A percentile compares a stretch with the other conserved stretches of the same genome.
These are phyloP conservation scores for Ophiosphaerella narmari DNA, from an alignment of 2,329 filamentous ascomycete species.

Conservation along the genomic window DNA sequence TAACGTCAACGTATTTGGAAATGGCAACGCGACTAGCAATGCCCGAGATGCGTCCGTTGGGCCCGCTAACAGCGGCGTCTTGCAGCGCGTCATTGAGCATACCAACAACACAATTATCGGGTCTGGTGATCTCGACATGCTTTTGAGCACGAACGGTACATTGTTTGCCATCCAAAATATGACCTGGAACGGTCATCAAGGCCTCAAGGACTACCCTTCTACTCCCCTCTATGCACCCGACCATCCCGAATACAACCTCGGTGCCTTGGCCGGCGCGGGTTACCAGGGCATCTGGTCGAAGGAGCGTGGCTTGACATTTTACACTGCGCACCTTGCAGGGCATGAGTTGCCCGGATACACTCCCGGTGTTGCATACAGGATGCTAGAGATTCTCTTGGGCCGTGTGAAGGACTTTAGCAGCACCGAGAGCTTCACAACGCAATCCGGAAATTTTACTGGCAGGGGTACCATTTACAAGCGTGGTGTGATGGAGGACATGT, in stretches of 20 bases:
- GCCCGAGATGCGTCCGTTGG: slow-evolving; percentile 43
- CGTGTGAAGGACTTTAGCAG: slow-evolving; percentile 44
- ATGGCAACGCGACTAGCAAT: slow-evolving; percentile 27
- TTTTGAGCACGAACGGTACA: slow-evolving; percentile 57
- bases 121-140: slow-evolving; percentile 54
- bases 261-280: slow-evolving; percentile 48
- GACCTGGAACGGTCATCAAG: slow-evolving; percentile 57
- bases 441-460: slow-evolving; percentile 40
- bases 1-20: slow-evolving; percentile 49
- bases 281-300: slow-evolving; percentile 48
- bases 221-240: slow-evolving; percentile 52
- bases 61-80: slow-evolving; percentile 48
- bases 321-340: slow-evolving; percentile 48
- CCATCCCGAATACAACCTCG: slow-evolving; percentile 49
- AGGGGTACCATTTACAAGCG: slow-evolving; percentile 33
- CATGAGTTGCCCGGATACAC: slow-evolving; percentile 52
- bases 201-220: slow-evolving; percentile 50
- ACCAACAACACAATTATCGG: slow-evolving; percentile 59
- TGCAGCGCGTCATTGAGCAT: slow-evolving; percentile 56
- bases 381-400: slow-evolving; percentile 51
- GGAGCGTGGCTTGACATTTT: slow-evolving; percentile 54
- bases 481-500: neutral
- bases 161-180: slow-evolving; percentile 59
- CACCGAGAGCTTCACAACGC: slow-evolving; percentile 41
- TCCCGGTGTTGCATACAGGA: slow-evolving; percentile 49